Percentiles rank a stretch among this genome's conserved stretches.
These are phyloP conservation scores for Leccinum obscurum DNA, from an alignment of 768 basidiomycete genomes.

Conservation along the genomic window DNA sequence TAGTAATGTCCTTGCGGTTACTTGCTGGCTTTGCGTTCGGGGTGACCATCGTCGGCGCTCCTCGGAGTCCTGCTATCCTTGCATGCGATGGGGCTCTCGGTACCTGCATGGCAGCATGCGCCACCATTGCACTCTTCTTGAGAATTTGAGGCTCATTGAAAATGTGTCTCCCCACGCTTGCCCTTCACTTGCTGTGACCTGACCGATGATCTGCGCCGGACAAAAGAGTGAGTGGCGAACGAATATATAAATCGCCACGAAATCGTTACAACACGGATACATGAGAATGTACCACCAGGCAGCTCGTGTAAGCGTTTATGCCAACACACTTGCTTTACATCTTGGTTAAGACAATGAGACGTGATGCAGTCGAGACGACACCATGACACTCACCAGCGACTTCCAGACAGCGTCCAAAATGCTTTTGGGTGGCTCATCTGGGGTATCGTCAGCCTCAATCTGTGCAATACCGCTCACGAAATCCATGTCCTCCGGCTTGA, in stretches of 20 bases:
- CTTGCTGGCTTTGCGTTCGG: slow-evolving; percentile 30
- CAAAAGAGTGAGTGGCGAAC: too few relatives aligned
- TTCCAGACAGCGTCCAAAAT: slow-evolving; percentile 70
- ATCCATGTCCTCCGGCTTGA: slow-evolving; percentile 72
- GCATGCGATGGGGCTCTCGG: slow-evolving; percentile 27
- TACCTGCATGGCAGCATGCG: slow-evolving; percentile 4
- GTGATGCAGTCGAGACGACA: not conserved
- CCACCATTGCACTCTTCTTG: slow-evolving; percentile 12
- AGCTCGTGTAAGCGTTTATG: not conserved
- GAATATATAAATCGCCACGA: too few relatives aligned
- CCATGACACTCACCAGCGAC: slow-evolving; percentile 63
- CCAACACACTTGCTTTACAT: slow-evolving; percentile 16
- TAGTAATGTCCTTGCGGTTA: slow-evolving; percentile 19
- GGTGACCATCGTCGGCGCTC: slow-evolving; percentile 16
- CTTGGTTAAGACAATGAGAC: slow-evolving; percentile 13
- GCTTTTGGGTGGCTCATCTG: slow-evolving; percentile 72
- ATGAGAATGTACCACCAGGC: too few relatives aligned
- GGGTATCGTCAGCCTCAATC: slow-evolving; percentile 68
- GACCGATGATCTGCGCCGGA: too few relatives aligned
- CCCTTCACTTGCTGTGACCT: too few relatives aligned
- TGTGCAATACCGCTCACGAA: slow-evolving; percentile 69
- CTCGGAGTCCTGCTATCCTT: slow-evolving; percentile 17
- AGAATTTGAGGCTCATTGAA: too few relatives aligned
- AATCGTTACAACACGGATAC: not conserved
- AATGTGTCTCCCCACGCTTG: too few relatives aligned